Evolutionary conservation across 2,329 filamentous ascomycete genomes (phyloP), one percentile per base, ranked within the genome.

Genomic region (Cladosporium velox): DNA sequence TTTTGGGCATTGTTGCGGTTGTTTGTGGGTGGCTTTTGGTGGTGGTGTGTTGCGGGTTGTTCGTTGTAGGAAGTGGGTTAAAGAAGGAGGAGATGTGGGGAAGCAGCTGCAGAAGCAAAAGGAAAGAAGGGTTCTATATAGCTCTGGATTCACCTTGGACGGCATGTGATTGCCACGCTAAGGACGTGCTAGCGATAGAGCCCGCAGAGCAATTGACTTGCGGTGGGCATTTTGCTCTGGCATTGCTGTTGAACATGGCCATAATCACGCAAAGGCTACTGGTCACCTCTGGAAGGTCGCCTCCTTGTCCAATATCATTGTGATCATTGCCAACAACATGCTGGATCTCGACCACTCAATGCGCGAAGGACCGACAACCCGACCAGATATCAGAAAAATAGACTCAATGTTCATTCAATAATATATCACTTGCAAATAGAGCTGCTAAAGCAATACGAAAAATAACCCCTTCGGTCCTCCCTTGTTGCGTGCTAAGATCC

Each of bases 1-100:
- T 78, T 72, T 88, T 87, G 86, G 88, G 88, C 34, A 59, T 61
- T 15, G 18, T 52, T 30, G 3, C 4, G 24, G 24, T 24, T 24
- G 24, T 24, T 24, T 24, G 24, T 24, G 24, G 24, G 24, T 24
- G 24, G 24, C 24, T 24, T 24, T 24, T 24, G 24, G 24, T 24
- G 24, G 24, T 24, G 24, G 24, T 24, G 24, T 24, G 24, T 24
- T 24, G 24, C 24, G 34, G 34, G 11, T 58, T 34, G 32, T 38
- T 47, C 11, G 41, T 47, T 44, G 41, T 47, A 21, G n/a, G 41
- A 21, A 47, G 41, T 47, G 41, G 41, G 41, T 47, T 47, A n/a
- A n/a, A 44, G 38, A 44, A 18, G 41, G 41, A 15, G 41, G 41
- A 47, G 41, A 47, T 47, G 55, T 58, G 54, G 55, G 34, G 55